phyloP scores from a whole-genome alignment of 1,139 yeast genomes.

The Keqinozyma sinolaborantium region DNA sequence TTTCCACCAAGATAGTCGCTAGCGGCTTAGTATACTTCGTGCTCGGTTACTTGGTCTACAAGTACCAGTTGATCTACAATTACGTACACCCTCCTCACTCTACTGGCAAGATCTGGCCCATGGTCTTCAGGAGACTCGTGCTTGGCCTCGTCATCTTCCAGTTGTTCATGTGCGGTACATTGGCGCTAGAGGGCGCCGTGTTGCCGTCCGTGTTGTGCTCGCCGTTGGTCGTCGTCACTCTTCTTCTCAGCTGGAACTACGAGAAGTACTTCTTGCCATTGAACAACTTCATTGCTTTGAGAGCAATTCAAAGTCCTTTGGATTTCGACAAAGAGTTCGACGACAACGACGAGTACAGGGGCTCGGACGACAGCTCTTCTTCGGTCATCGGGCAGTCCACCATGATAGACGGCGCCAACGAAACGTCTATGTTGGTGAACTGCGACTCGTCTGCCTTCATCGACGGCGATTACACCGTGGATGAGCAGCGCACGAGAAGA shows the following conservation, averaged over 20 bases:
- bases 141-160: slow-evolving; percentile 60
- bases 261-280: slow-evolving; percentile 60
- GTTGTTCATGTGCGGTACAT: slow-evolving; percentile 65
- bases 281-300: slow-evolving; percentile 57
- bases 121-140: slow-evolving; percentile 60
- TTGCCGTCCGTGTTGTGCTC: slow-evolving; percentile 47
- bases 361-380: slow-evolving; percentile 1
- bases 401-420: slow-evolving; percentile 15
- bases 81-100: slow-evolving; percentile 73
- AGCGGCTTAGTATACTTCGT: slow-evolving; percentile 61
- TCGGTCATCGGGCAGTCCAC: slow-evolving; percentile 5
- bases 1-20: slow-evolving; percentile 61
- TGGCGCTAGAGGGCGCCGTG: slow-evolving; percentile 61
- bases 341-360: slow-evolving; percentile 21
- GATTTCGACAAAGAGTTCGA: slow-evolving; percentile 42
- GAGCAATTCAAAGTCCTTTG: slow-evolving; percentile 51
- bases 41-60: slow-evolving; percentile 61
- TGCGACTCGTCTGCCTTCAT: slow-evolving; percentile 8
- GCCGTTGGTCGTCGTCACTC: slow-evolving; percentile 51
- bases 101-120: slow-evolving; percentile 71
- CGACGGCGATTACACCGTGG: not conserved
- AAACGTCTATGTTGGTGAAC: slow-evolving; percentile 23
- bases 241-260: slow-evolving; percentile 50
- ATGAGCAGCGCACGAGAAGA: slow-evolving; percentile 5
- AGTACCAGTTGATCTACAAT: slow-evolving; percentile 62